Base-by-base conservation (phyloP, 2,329 filamentous ascomycete species). In the Teratosphaeria epicoccoides region DNA sequence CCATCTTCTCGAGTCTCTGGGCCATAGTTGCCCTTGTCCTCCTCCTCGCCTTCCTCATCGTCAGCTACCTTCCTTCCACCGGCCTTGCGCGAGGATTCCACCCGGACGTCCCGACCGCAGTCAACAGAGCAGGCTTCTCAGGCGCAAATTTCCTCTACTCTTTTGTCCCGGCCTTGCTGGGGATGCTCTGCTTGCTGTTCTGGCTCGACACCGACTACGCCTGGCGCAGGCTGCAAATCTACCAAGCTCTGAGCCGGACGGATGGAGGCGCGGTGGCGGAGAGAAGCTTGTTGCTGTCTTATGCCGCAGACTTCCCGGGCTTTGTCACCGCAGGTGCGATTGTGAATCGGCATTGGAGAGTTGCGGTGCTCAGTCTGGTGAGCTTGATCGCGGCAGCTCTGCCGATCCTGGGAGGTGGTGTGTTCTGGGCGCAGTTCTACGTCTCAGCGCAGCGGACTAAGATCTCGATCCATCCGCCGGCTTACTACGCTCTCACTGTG, bases 141-240 rank as follows among this genome's bases (percentile, higher is more conserved):
- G 75, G 87, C 0, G 87, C 88, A 47, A 88, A 95, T 68, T 96
- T 96, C 70, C 71, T 95, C 48, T 96, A 89, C 73, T 82, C 80
- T 55, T 88, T 90, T 68, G 51, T 90, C 22, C 86, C 87, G 0
- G 80, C 83, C 2, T 59, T 85, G 0, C 64, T 89, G 24, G 87
- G 83, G 4, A 79, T 83, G 61, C 58, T 85, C 14, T 70, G 87
- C 47, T 86, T 84, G 65, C 76, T 88, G 45, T 66, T 78, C 48
- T 83, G 87, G 66, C 79, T 85, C 55, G 76, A 79, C 26, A 69
- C 88, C 51, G 85, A 89, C 62, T 75, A 81, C 63, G 74, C 78
- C 1, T 65, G 88, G 53, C 81, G 85, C 49, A 73, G 82, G 26
- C 75, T 88, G 2, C 78, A 83, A 58, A 85, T 86, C 0, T 89